A percentile compares a stretch with the other conserved stretches of the same genome.
Evolutionary conservation across 2,329 filamentous ascomycete genomes (phyloP).

Genomic region (Purpureocillium lavendulum): DNA sequence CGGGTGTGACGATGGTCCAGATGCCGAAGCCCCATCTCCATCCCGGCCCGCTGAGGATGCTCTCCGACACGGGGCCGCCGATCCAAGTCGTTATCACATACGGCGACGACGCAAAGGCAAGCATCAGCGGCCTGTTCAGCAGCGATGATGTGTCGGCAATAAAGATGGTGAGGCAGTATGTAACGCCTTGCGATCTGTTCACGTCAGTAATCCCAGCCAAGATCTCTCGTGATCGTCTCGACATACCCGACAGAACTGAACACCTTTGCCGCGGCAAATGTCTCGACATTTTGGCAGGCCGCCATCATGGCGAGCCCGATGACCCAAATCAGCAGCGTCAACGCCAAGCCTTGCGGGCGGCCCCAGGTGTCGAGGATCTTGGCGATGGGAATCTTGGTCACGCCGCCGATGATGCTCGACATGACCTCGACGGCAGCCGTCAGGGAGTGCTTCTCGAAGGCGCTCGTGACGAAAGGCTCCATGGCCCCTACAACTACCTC

Average conservation of each 20-base stretch:
- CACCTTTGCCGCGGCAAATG: conserved; percentile 56
- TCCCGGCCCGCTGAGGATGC: conserved; percentile 40
- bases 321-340: conserved; percentile 43
- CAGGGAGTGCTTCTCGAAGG: conserved; percentile 45
- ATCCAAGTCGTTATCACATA: conserved; percentile 60
- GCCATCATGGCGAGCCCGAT: conserved; percentile 58
- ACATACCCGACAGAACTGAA: conserved; percentile 57
- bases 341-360: conserved; percentile 51
- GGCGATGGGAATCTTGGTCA: conserved; percentile 57
- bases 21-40: conserved; percentile 64
- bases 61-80: conserved; percentile 47
- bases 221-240: too few relatives aligned
- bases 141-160: conserved; percentile 60
- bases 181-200: conserved; percentile 26
- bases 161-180: conserved; percentile 45
- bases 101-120: conserved; percentile 55
- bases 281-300: conserved; percentile 48
- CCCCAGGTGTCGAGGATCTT: conserved; percentile 62
- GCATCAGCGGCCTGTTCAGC: conserved; percentile 56
- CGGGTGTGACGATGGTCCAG: conserved; percentile 55
- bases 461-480: conserved; percentile 39
- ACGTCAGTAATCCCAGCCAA: neutral
- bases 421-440: conserved; percentile 45
- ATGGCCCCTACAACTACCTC: conserved; percentile 30
- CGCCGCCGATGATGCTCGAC: conserved; percentile 44